Conservation (phyloP, 129 eudicot species). For the Tagetes patula region DNA sequence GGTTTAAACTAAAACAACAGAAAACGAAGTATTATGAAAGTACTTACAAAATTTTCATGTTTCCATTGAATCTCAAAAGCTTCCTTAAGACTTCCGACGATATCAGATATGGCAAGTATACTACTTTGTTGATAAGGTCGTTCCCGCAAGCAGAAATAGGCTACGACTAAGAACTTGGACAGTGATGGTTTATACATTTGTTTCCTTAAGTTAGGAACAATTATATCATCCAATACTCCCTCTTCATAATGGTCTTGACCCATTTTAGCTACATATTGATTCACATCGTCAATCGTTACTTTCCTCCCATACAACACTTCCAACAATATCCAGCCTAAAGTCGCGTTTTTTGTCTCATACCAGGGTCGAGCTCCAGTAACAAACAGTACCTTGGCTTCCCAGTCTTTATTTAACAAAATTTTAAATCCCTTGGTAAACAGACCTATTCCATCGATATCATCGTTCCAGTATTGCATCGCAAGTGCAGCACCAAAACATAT, state of each 20-base stretch:
- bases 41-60: too few relatives aligned
- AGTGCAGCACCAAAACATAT: conserved; percentile 18
- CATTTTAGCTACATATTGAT: too few relatives aligned
- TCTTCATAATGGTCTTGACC: neutral
- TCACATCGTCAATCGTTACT: too few relatives aligned
- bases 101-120: neutral
- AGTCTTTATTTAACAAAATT: neutral
- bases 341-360: too few relatives aligned
- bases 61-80: neutral
- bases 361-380: too few relatives aligned
- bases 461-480: neutral
- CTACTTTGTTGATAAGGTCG: neutral
- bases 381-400: conserved; percentile 9
- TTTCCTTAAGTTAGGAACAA: neutral
- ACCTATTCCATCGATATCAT: neutral
- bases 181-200: neutral
- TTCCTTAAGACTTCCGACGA: neutral
- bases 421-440: neutral
- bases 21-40: neutral
- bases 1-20: neutral
- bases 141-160: neutral
- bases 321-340: neutral
- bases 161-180: neutral
- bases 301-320: too few relatives aligned
- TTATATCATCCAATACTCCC: neutral